Evolutionary conservation across 345 rosid species (phyloP), one percentile per base, ranked within the genome.

Genomic region (Populus tremula): DNA sequence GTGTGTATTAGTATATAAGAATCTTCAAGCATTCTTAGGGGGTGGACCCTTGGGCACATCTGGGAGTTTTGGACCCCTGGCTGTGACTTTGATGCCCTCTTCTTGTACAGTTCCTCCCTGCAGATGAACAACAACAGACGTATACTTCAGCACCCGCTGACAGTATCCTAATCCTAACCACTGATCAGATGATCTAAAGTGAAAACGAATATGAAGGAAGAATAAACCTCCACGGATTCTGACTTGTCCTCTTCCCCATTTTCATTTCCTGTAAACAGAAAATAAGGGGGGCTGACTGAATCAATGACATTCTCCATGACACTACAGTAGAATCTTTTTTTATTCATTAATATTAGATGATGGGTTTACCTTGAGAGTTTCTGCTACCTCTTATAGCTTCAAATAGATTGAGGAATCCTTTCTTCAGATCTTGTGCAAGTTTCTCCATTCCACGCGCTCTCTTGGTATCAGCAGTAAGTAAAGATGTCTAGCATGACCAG

Each of bases 401-500:
- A 49, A 80, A 17, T 18, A 84, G 13, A 5, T 33, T 25, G 56
- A 72, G 33, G 72, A 75, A 71, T 63, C 80, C 33, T 41, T 72
- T 39, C 78, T 84, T 81, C 77, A 84, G 86, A 80, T 70, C 81
- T 73, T 74, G 76, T 36, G 63, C 83, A 54, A 80, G 56, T 56
- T 79, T 79, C 72, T 77, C 74, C 81, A 81, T 81, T 43, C 13
- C 17, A 31, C n/a, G 7, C 3, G 5, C 14, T 21, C 1, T 11
- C n/a, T 53, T 53, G 59, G 59, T 6, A 7, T 53, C 59, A 20
- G 59, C 59, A 53, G 59, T 39, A 2, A 8, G 43, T 8, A 39
- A 39, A 39, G 43, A 1, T 1, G 43, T 53, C 59, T 18, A 53
- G 20, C 9, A 20, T 18, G 59, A 17, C 8, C 54, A 18, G 1